Conservation (phyloP, 495 filamentous ascomycete species). For the Penicillium cosmopolitanum region DNA sequence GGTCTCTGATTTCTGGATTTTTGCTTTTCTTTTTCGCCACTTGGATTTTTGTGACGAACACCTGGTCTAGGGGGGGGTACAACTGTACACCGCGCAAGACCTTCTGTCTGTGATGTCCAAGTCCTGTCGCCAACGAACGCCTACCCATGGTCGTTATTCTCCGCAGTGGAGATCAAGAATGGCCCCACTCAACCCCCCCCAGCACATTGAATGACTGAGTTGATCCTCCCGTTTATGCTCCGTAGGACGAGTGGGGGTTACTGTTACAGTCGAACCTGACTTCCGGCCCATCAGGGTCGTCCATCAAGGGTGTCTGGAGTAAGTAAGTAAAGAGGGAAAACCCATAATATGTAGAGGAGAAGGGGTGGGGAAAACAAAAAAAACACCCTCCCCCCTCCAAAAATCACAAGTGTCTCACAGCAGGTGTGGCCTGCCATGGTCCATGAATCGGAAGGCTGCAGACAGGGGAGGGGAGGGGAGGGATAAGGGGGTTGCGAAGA, state of each 20-base stretch:
- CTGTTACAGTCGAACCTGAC: constrained; percentile 27
- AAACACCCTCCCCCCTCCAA: background rate
- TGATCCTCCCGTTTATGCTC: constrained; percentile 30
- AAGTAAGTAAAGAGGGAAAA: background rate
- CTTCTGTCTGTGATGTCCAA: constrained; percentile 8
- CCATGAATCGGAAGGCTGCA: constrained; percentile 28
- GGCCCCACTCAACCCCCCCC: background rate
- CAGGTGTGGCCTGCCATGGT: constrained; percentile 14
- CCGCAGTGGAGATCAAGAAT: constrained; percentile 26
- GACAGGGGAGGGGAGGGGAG: constrained; percentile 13
- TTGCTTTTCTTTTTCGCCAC: constrained; percentile 1
- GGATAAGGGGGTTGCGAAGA: constrained; percentile 3
- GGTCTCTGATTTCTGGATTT: background rate
- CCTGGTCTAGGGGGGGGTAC: constrained; percentile 2
- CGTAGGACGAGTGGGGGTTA: constrained; percentile 33
- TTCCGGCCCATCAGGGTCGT: constrained; percentile 13
- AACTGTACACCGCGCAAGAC: background rate
- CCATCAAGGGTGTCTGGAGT: background rate
- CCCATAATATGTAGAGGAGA: background rate
- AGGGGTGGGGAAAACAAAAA: background rate
- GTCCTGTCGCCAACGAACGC: constrained; percentile 10
- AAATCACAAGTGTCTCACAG: constrained; percentile 24
- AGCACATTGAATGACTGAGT: constrained; percentile 17
- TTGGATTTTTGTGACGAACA: background rate
- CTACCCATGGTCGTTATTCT: constrained; percentile 28